Conservation (phyloP, 176 grass and related monocot genomes). For the Luzula sylvatica region DNA sequence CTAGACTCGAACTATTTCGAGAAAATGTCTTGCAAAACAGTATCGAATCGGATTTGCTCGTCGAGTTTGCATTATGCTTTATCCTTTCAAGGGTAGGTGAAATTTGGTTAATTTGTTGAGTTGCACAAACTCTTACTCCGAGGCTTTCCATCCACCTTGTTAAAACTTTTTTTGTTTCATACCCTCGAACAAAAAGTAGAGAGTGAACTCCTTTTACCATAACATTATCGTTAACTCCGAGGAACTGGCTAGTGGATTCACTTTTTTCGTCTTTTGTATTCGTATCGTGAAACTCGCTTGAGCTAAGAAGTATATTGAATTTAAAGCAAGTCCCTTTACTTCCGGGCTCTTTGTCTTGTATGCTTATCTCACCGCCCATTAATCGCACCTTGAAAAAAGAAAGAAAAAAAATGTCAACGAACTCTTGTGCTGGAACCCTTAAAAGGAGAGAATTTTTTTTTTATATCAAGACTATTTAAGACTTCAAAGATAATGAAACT, state of each 20-base stretch:
- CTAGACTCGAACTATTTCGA: neutral
- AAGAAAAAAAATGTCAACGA: neutral
- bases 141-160: conserved; percentile 55
- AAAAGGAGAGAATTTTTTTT: too few species aligned
- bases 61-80: neutral
- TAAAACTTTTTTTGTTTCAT: conserved; percentile 52
- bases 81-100: conserved; percentile 29
- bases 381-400: conserved; percentile 44
- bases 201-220: neutral
- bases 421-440: neutral
- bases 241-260: neutral
- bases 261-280: neutral
- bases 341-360: conserved; percentile 42
- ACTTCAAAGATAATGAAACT: neutral
- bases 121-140: conserved; percentile 47
- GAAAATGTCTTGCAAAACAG: conserved; percentile 2
- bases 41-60: conserved; percentile 11
- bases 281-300: conserved; percentile 6
- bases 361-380: conserved; percentile 83
- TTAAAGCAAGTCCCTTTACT: conserved; percentile 62
- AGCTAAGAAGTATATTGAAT: conserved; percentile 66
- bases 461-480: neutral
- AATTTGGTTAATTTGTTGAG: conserved; percentile 26
- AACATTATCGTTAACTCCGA: neutral
- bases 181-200: conserved; percentile 29